Evolutionary conservation across 1,284 basidiomycete species (phyloP).

Genomic region (Bondarzewia mesenterica): DNA sequence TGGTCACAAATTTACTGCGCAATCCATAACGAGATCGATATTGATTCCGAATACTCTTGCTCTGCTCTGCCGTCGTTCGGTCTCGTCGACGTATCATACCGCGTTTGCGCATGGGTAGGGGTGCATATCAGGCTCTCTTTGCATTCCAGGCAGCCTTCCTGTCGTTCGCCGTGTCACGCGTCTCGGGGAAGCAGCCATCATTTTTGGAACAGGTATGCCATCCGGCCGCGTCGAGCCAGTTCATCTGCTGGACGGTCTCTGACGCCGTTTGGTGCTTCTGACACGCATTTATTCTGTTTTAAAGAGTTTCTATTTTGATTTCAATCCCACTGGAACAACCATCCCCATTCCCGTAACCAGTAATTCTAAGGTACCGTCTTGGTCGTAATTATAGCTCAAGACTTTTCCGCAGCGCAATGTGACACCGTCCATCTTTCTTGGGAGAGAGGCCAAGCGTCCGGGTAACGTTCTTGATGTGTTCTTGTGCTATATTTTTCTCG

Average conservation of each 20-base stretch:
- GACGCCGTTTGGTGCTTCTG: neutral
- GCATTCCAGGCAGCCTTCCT: too few species aligned
- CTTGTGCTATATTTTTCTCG: slow-evolving; percentile 1
- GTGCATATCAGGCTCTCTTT: neutral
- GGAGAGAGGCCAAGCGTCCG: slow-evolving; percentile 34
- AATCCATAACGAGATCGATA: too few species aligned
- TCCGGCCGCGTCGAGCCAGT: too few species aligned
- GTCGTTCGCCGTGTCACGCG: too few species aligned
- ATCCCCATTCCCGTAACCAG: slow-evolving; percentile 42
- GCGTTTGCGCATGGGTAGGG: neutral
- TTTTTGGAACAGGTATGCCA: neutral
- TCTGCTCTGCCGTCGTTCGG: too few species aligned
- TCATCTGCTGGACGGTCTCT: neutral
- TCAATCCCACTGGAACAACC: slow-evolving; percentile 29
- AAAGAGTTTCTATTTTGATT: slow-evolving; percentile 50
- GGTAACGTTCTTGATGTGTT: slow-evolving; percentile 25
- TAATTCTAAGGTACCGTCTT: slow-evolving; percentile 16
- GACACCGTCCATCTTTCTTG: slow-evolving; percentile 44
- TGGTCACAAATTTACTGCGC: too few species aligned
- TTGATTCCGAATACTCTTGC: too few species aligned
- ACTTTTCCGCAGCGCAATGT: slow-evolving; percentile 38
- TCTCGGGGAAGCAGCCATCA: neutral
- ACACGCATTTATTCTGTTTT: neutral
- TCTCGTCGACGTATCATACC: too few species aligned
- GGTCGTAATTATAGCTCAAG: neutral